These are phyloP conservation scores for Russula lepida DNA, from an alignment of 768 basidiomycete species.

Conservation along the genomic window DNA sequence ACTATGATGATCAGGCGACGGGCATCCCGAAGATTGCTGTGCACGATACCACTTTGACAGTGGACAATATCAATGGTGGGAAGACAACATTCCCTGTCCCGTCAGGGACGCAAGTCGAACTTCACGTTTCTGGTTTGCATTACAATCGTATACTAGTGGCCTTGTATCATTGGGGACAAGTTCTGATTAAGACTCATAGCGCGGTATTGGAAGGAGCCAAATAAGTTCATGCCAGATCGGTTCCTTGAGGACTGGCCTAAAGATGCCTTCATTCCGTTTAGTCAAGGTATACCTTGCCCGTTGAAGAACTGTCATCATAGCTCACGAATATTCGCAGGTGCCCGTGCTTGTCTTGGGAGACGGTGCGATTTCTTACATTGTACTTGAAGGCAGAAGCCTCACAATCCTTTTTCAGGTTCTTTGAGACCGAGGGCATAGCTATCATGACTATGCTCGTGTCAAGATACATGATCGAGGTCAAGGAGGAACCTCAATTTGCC, in stretches of 20 bases:
- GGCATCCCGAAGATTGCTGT: constrained; percentile 38
- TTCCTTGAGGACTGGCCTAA: constrained; percentile 29
- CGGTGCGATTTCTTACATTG: constrained; percentile 5
- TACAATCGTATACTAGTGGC: constrained; percentile 37
- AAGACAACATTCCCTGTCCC: constrained; percentile 36
- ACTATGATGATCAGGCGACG: constrained; percentile 32
- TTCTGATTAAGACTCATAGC: constrained; percentile 28
- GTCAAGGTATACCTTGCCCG: constrained; percentile 12
- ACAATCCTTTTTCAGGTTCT: constrained; percentile 31
- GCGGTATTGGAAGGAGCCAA: constrained; percentile 47
- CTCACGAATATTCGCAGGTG: neutral
- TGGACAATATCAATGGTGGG: constrained; percentile 32
- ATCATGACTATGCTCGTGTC: constrained; percentile 39
- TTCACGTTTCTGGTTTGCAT: constrained; percentile 37
- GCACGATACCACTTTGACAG: constrained; percentile 38
- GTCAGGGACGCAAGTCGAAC: constrained; percentile 32
- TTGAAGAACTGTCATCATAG: neutral
- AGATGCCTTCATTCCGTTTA: constrained; percentile 31
- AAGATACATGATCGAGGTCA: constrained; percentile 38
- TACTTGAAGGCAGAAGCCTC: neutral
- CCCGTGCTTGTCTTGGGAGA: constrained; percentile 21
- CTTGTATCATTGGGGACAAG: neutral
- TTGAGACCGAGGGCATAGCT: constrained; percentile 42
- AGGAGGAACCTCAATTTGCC: constrained; percentile 41
- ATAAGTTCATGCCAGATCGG: constrained; percentile 35